Conservation (phyloP, 129 eudicot species). For the Artemisia argyi region DNA sequence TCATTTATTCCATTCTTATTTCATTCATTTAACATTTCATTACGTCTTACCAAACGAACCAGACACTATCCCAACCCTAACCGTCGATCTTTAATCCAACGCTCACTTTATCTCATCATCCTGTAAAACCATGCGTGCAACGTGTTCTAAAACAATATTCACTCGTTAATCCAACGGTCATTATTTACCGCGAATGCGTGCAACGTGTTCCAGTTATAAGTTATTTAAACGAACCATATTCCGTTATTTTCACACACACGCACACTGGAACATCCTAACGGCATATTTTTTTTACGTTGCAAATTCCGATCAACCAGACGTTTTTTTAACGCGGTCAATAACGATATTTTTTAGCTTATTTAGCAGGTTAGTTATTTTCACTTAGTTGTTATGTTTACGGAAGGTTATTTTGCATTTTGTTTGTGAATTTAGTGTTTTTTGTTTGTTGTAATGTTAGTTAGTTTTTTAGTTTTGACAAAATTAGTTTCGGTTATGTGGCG, state of each 20-base stretch:
- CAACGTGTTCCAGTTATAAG: neutral
- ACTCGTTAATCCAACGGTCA: no score
- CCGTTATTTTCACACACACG: neutral
- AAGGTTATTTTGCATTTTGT: no score
- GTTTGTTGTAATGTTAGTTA: no score
- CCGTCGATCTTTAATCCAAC: constrained; percentile 1
- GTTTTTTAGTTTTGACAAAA: no score
- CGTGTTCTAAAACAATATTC: neutral
- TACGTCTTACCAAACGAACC: no score
- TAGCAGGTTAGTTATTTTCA: neutral
- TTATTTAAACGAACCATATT: neutral
- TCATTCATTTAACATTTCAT: no score
- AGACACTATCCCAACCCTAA: neutral
- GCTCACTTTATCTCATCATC: no score
- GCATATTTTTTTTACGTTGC: neutral
- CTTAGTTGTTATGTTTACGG: neutral
- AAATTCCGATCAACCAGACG: neutral
- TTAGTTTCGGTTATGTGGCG: no score
- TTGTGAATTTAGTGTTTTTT: no score
- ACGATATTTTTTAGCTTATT: neutral
- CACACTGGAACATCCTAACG: neutral
- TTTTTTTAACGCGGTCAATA: no score
- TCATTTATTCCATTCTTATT: no score
- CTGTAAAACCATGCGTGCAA: neutral
- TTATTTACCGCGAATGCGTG: neutral